Evolutionary conservation across 1,139 yeast genomes (phyloP).

Genomic region (Nakaseomyces glabratus): DNA sequence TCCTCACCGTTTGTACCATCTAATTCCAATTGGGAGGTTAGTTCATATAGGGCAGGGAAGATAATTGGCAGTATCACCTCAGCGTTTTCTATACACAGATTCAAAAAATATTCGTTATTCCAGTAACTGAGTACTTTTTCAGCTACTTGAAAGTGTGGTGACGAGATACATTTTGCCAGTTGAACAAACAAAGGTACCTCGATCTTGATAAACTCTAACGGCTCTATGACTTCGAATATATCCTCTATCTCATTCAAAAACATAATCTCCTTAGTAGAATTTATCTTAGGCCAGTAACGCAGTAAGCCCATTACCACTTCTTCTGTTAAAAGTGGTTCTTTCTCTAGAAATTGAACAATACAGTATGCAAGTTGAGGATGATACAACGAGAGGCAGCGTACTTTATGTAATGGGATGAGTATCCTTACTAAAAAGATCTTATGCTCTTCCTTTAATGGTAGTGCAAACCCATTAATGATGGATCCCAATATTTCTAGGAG

Average conservation of each 20-base stretch:
- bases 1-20: constrained; percentile 33
- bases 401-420: constrained; percentile 89
- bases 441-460: constrained; percentile 95
- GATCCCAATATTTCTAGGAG: constrained; percentile 89
- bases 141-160: constrained; percentile 95
- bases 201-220: constrained; percentile 80
- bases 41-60: constrained; percentile 81
- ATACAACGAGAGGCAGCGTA: constrained; percentile 74
- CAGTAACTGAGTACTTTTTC: constrained; percentile 92
- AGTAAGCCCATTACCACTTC: constrained; percentile 89
- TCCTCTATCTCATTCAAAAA: constrained; percentile 93
- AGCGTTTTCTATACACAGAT: constrained; percentile 80
- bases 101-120: constrained; percentile 89
- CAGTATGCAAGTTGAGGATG: constrained; percentile 97
- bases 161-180: constrained; percentile 84
- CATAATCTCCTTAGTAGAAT: constrained; percentile 92
- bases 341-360: constrained; percentile 90
- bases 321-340: constrained; percentile 85
- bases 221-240: constrained; percentile 93
- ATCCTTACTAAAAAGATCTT: constrained; percentile 81
- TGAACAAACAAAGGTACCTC: constrained; percentile 93
- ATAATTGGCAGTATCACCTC: constrained; percentile 89
- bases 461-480: constrained; percentile 94
- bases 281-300: constrained; percentile 95
- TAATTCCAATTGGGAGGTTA: constrained; percentile 47